Conservation (phyloP, 805 yeast species). For the Spathaspora hagerdaliae region DNA sequence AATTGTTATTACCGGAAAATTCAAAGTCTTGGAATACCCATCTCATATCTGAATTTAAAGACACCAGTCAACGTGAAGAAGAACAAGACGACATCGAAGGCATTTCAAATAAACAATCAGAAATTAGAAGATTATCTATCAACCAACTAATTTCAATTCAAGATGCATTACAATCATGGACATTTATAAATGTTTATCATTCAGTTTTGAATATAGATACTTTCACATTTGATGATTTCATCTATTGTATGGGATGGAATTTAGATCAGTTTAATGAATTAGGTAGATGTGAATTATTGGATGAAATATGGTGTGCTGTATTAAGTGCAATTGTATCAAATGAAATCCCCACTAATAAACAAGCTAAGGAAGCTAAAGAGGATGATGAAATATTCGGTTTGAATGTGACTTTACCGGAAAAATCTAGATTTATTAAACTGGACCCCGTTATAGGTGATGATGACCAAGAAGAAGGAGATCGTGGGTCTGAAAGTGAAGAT, state of each 20-base stretch:
- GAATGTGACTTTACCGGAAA: conserved; percentile 26
- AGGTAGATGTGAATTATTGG: conserved; percentile 49
- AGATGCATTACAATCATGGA: conserved; percentile 67
- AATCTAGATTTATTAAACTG: conserved; percentile 6
- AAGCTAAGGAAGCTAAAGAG: conserved; percentile 32
- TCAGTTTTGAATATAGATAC: conserved; percentile 62
- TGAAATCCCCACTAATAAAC: conserved; percentile 20
- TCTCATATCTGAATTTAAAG: conserved; percentile 7
- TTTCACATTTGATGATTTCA: conserved; percentile 75
- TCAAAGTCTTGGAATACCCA: conserved; percentile 16
- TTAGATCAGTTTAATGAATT: conserved; percentile 32
- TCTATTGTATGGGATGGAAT: conserved; percentile 52
- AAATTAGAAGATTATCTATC: conserved; percentile 10
- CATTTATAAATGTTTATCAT: conserved; percentile 67
- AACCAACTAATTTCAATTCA: conserved; percentile 17
- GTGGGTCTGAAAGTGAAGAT: conserved; percentile 23
- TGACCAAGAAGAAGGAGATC: conserved; percentile 13
- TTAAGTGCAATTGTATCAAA: conserved; percentile 52
- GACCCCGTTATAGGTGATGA: conserved; percentile 13
- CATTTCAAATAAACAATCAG: not conserved
- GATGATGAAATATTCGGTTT: conserved; percentile 28
- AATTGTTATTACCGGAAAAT: conserved; percentile 22
- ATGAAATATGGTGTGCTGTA: conserved; percentile 67
- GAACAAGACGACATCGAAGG: conserved; percentile 1
- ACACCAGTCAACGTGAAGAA: conserved; percentile 1